Evolutionary conservation across 2,329 filamentous ascomycete species (phyloP), one percentile per base, ranked within the genome.

Genomic region (Colletotrichum plurivorum): DNA sequence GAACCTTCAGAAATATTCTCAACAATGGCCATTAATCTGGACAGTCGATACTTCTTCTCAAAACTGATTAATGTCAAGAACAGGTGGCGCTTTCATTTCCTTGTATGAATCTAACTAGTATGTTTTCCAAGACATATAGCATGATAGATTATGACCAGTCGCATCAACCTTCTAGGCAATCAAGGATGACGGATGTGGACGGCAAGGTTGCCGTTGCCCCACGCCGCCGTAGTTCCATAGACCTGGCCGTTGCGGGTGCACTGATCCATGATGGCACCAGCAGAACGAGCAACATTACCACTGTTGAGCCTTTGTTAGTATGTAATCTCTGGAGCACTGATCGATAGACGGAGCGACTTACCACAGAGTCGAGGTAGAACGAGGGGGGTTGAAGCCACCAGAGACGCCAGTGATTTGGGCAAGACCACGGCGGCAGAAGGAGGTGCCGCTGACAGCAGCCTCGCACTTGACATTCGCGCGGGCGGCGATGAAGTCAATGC

Each of bases 401-500:
- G 58, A 49, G 16, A 67, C 57, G 12, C 63, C 63, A 13, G 58
- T 55, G 22, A 67, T 67, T 43, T 54, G 63, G 41, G 63, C 63
- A 39, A 62, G 63, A 13, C 63, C 63, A 15, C 63, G 63, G 2
- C 27, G 46, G 63, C 63, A 67, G 48, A 67, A 67, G 39, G 49
- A 20, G 10, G 63, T 67, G 20, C 46, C 63, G 58, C 57, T 62
- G 49, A 67, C 63, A n/a, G 31, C 49, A 7, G 63, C 63, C 10
- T 18, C 62, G 51, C 63, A 67, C 39, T n/a, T 16, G 12, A 67
- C 63, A n/a, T 67, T 67, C 20, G 63, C 39, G 5, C 63, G 63
- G 16, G 59, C 57, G 12, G 58, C 63, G 49, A 67, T 63, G 58
- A 67, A 67, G 27, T 67, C 63, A 22, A 67, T 67, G 43, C 63